Evolutionary conservation across 345 rosid genomes (phyloP), one percentile per base, ranked within the genome.

Genomic region (Limnanthes douglasii): DNA sequence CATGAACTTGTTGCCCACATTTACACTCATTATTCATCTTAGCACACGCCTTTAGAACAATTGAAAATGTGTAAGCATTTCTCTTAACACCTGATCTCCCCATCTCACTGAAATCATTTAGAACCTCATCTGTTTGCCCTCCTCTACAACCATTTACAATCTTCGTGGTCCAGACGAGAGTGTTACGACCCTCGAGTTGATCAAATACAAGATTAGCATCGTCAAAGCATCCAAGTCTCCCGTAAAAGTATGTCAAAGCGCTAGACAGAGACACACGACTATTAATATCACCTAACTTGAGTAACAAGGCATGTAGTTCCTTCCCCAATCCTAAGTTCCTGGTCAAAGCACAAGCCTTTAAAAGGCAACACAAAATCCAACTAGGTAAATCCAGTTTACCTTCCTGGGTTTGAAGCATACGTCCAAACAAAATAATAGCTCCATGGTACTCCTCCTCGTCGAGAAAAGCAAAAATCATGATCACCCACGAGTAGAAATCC

Each of bases 261-360:
- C 65, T 56, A 4, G 53, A 52, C 2, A 66, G 34, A 33, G 57
- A 57, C 4, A 46, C 48, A 31, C 64, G 63, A 19, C 42, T 32
- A 2, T 43, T 34, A 5, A 37, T 32, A 42, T 24, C 31, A 29
- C 85, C 84, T 14, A 48, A 34, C 66, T 77, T 82, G 29, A 71
- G 52, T 19, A 67, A 53, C 64, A 71, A 58, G 4, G 57, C 78
- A 51, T 77, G 94, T n/a, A 77, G 35, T 42, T 82, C 85, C 41
- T 65, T 68, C 5, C 90, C 94, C 8, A 73, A 54, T 5, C 29
- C 74, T 48, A 71, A 46, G 36, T 77, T 62, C 44, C 43, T 46
- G 1, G 58, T 40, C 54, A 45, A 27, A 15, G 55, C 62, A 47
- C 85, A 77, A 4, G 69, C 66, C 65, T 66, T 71, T 14, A 82